Conservation (phyloP, 169 alveolate species). For the Besnoitia besnoiti region DNA sequence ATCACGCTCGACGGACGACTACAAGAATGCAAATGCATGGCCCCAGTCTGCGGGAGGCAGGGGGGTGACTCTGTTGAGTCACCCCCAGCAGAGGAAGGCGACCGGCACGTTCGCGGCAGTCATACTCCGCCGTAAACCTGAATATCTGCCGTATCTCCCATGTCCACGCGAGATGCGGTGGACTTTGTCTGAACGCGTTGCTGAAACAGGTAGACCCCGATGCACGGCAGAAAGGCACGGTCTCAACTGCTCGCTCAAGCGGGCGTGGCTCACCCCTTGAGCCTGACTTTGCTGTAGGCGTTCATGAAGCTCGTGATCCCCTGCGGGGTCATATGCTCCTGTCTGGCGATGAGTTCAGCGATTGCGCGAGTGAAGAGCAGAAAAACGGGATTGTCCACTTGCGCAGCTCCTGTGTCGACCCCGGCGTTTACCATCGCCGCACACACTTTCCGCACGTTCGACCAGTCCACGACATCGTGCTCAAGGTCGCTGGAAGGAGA, state of each 20-base stretch:
- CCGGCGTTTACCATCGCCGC: slow-evolving; percentile 37
- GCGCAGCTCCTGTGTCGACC: not conserved
- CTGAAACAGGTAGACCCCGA: too few relatives aligned
- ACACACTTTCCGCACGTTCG: slow-evolving; percentile 18
- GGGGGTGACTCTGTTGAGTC: too few relatives aligned
- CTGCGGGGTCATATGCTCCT: slow-evolving; percentile 36
- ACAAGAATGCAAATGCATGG: too few relatives aligned
- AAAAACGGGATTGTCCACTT: slow-evolving; percentile 25
- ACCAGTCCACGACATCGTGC: slow-evolving; percentile 36
- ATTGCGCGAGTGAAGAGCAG: slow-evolving; percentile 27
- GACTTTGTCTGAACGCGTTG: too few relatives aligned
- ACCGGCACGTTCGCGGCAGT: not conserved
- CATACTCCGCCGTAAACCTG: too few relatives aligned
- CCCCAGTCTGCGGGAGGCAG: too few relatives aligned
- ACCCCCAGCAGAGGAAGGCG: not conserved
- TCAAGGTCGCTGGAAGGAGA: not conserved
- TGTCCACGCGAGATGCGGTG: too few relatives aligned
- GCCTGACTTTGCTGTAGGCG: slow-evolving; percentile 37
- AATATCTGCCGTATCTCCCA: too few relatives aligned
- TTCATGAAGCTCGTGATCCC: slow-evolving; percentile 33
- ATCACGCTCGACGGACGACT: too few relatives aligned
- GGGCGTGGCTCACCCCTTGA: slow-evolving; percentile 7
- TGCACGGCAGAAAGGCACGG: not conserved
- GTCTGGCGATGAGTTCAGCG: not conserved
- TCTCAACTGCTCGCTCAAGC: not conserved